phyloP scores from a whole-genome alignment of 2,329 filamentous ascomycete species.

The Pseudogymnoascus sp. region DNA sequence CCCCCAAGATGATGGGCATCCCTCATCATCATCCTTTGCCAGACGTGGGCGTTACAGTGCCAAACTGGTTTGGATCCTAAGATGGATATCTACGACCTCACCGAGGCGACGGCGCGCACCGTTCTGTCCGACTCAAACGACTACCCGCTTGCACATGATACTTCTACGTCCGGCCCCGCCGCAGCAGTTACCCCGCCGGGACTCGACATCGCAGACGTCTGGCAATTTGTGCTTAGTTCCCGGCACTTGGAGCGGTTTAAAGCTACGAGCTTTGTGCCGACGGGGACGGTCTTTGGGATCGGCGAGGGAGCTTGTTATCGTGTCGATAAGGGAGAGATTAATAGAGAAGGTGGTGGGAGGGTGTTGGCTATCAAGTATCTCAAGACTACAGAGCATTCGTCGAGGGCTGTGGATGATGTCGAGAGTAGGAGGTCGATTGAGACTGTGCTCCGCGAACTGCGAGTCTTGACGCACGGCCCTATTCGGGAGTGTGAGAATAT shows the following conservation, averaged over 20 bases:
- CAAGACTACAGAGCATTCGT: neutral
- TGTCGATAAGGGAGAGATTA: neutral
- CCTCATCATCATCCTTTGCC: neutral
- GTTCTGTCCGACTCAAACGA: neutral
- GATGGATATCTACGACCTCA: conserved; percentile 4
- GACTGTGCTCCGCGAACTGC: neutral
- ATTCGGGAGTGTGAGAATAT: neutral
- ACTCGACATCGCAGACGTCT: neutral
- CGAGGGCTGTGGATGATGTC: neutral
- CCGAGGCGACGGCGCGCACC: neutral
- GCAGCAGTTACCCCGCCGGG: neutral
- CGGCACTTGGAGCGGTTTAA: neutral
- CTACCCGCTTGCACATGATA: neutral
- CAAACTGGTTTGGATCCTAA: neutral
- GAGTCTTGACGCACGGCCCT: neutral
- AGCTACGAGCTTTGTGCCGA: neutral
- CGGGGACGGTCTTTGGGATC: neutral
- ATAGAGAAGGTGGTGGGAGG: neutral
- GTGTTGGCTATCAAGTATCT: conserved; percentile 3
- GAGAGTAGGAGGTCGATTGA: neutral
- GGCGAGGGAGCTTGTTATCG: neutral
- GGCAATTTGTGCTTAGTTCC: neutral
- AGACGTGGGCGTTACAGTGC: neutral
- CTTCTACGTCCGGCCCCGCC: neutral
- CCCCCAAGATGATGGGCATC: neutral